Evolutionary conservation across 768 basidiomycete genomes (phyloP).

Genomic region (Holtermanniella nyarrowii): DNA sequence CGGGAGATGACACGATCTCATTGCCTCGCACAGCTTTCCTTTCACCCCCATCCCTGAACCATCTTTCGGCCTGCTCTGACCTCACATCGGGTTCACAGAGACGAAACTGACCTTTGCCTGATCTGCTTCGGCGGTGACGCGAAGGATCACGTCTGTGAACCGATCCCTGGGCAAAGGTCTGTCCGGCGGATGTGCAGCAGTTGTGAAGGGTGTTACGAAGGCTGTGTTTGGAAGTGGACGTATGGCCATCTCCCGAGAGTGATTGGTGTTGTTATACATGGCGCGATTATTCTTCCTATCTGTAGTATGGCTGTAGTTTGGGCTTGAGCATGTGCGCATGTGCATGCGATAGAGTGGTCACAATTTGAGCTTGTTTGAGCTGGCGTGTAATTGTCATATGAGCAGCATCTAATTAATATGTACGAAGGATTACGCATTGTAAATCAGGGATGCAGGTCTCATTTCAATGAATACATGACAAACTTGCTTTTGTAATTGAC

Average conservation of each 20-base stretch:
- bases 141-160: too few species aligned
- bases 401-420: not conserved
- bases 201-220: not conserved
- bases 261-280: not conserved
- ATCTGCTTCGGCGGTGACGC: not conserved
- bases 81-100: conserved; percentile 15
- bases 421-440: too few species aligned
- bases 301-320: conserved; percentile 6
- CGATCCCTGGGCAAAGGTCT: not conserved
- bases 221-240: not conserved
- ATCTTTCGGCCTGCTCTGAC: conserved; percentile 10
- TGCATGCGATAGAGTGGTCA: conserved; percentile 2
- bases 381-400: not conserved
- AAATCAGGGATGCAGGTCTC: too few species aligned
- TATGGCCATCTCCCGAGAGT: not conserved
- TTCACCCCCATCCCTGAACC: conserved; percentile 5
- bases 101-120: conserved; percentile 1
- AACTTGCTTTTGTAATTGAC: not conserved
- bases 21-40: conserved; percentile 33
- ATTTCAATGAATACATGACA: not conserved
- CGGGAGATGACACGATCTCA: conserved; percentile 8
- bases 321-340: conserved; percentile 19
- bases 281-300: not conserved
- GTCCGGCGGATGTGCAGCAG: not conserved
- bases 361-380: conserved; percentile 5